Evolutionary conservation across 768 basidiomycete genomes (phyloP), one percentile per base, ranked within the genome.

Genomic region (Mrakia blollopis): DNA sequence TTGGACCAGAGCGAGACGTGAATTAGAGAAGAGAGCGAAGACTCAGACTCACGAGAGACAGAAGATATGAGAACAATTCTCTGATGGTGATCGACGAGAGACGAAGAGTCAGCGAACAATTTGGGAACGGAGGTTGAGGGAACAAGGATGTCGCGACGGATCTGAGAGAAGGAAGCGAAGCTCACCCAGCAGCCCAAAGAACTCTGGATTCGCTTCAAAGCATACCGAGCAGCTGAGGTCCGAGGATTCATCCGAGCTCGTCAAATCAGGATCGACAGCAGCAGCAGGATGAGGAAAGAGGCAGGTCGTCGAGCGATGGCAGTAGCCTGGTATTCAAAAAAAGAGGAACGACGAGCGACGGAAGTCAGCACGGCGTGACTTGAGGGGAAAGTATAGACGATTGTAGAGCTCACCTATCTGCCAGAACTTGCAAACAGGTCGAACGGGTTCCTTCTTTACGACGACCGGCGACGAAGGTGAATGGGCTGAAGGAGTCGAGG

Each of bases 11-110:
- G n/a, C 57, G 57, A n/a, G 25, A 57, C 57, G 57, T 9, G 57
- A 13, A 57, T 8, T 2, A n/a, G 2, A n/a, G 52, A 16, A 3
- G 0, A 28, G 57, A 57, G 25, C 5, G n/a, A 52, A 23, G 14
- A 52, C n/a, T n/a, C 44, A 57, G 57, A 57, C 57, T 57, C 25
- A 57, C 57, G 25, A 16, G 28, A 57, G 85, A 81, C 92, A 93
- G 82, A 92, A 93, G 68, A 91, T 85, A 82, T 93, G 92, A 78
- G 87, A 89, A 81, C 92, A 93, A 44, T 88, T 89, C 30, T 83
- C 91, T 92, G 78, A n/a, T 54, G n/a, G n/a, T n/a, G n/a, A n/a
- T 30, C 37, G n/a, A n/a, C 23, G 35, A 18, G 35, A 4, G 41
- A 44, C 39, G 30, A 75, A 21, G 25, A 18, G 28, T 39, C 25